Conservation (phyloP, 345 rosid genomes). For the Erodium maritimum region DNA sequence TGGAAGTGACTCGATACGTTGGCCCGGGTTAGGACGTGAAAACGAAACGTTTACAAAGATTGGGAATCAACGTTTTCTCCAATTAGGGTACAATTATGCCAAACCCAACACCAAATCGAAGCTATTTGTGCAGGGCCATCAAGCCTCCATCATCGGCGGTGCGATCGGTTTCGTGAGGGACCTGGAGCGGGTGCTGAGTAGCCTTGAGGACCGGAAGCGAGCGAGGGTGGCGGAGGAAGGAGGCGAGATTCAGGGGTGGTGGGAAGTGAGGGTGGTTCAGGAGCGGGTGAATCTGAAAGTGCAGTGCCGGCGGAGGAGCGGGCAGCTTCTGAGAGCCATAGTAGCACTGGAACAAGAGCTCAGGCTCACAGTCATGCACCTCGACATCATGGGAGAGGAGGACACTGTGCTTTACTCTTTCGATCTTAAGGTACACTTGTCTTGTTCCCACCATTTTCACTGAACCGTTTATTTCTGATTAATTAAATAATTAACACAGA, state of each 20-base stretch:
- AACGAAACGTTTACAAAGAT: too few relatives aligned
- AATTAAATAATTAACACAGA: conserved; percentile 18
- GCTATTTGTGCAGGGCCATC: conserved; percentile 84
- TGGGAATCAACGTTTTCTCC: too few relatives aligned
- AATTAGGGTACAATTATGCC: too few relatives aligned
- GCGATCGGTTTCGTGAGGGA: conserved; percentile 85
- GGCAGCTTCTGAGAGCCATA: conserved; percentile 57
- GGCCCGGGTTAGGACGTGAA: too few relatives aligned
- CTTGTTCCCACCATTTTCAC: too few relatives aligned
- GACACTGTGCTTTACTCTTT: conserved; percentile 52
- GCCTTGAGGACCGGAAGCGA: conserved; percentile 45
- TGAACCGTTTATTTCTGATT: too few relatives aligned
- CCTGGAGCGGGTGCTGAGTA: conserved; percentile 65
- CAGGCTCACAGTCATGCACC: conserved; percentile 60
- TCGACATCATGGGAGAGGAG: conserved; percentile 53
- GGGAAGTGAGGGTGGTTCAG: conserved; percentile 78
- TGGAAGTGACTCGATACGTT: too few relatives aligned
- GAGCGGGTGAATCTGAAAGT: conserved; percentile 75
- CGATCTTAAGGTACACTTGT: conserved; percentile 45
- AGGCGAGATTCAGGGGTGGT: conserved; percentile 18
- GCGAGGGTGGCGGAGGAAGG: conserved; percentile 5
- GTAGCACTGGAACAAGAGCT: conserved; percentile 40
- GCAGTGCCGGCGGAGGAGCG: conserved; percentile 42
- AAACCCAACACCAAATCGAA: too few relatives aligned
- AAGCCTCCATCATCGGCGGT: conserved; percentile 88